Base-by-base conservation (phyloP, 768 basidiomycete genomes). In the Holtermanniella nyarrowii region DNA sequence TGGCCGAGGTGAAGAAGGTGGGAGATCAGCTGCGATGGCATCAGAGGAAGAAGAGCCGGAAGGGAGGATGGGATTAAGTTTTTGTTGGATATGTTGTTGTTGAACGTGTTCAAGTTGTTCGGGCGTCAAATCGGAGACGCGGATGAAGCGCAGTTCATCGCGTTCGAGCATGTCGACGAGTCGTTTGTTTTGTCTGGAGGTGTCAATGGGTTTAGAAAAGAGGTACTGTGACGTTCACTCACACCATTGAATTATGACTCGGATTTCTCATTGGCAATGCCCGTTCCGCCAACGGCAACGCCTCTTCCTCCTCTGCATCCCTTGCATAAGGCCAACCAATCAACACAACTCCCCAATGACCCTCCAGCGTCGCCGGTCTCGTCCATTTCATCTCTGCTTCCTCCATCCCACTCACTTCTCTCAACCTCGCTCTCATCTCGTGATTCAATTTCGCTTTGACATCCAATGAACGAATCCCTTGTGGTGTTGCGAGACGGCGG, bases 321-420 rank as follows among this genome's bases (percentile, higher is more conserved):
- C 42, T 7, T n/a, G 42, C 7, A 43, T n/a, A n/a, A 5, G 56
- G 56, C 56, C 56, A 57, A 0, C 56, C 56, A 14, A 57, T 48
- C 20, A 57, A 44, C 45, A 53, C 53, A 21, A 57, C 56, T 3
- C 56, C 56, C 41, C 53, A 57, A 25, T 37, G 40, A 24, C 42
- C 44, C 10, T 53, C 41, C 43, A 57, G 40, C 25, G 41, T 46
- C 25, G 52, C 56, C 31, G 56, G 52, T 27, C 50, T 49, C 14
- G 56, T 57, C 56, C 56, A 57, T 27, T 57, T 57, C 56, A 57
- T 57, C 44, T 57, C 56, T 13, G 56, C 56, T 23, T 57, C 56
- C 21, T 37, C 56, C 23, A 52, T 44, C 18, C 52, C 52, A 31
- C 44, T 46, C 23, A 43, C 52, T 16, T 45, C 48, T 23, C 56